These are phyloP conservation scores for Colletotrichum cuscutae DNA, from an alignment of 2,329 filamentous ascomycete genomes.

Conservation along the genomic window DNA sequence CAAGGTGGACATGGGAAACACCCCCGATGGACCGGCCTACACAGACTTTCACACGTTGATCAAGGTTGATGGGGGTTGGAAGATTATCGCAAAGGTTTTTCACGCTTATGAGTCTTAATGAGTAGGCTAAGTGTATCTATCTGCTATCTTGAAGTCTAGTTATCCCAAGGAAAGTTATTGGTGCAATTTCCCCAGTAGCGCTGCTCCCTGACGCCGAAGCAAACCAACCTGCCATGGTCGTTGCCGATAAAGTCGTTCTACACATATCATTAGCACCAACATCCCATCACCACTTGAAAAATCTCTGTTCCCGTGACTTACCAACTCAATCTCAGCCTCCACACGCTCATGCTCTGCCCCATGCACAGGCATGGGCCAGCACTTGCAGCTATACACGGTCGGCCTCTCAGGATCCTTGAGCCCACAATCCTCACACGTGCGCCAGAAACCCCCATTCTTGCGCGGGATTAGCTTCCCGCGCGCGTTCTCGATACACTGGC, in stretches of 20 bases:
- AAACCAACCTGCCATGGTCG: background rate
- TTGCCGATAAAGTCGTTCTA: slow-evolving; percentile 3
- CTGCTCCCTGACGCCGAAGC: background rate
- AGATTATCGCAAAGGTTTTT: slow-evolving; percentile 32
- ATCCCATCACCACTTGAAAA: fast-evolving
- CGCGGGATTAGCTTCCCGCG: background rate
- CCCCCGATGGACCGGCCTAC: slow-evolving; percentile 17
- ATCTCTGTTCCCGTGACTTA: background rate
- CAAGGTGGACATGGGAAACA: slow-evolving; percentile 33
- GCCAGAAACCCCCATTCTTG: background rate
- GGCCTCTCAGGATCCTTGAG: background rate
- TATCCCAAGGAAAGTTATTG: background rate
- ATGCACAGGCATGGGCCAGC: background rate
- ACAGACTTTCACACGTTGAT: slow-evolving; percentile 35
- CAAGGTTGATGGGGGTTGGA: slow-evolving; percentile 32
- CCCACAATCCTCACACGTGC: background rate
- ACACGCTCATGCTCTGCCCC: background rate
- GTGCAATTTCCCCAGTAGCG: background rate
- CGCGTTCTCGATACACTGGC: background rate
- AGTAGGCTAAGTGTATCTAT: background rate
- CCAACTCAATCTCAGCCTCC: background rate
- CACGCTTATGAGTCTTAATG: slow-evolving; percentile 30
- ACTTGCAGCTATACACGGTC: background rate
- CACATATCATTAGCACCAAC: background rate
- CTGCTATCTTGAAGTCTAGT: background rate